Percentiles rank a stretch among this genome's conserved stretches.
Conservation (phyloP, 2,329 filamentous ascomycete species). For the Sphaerostilbella broomeana region DNA sequence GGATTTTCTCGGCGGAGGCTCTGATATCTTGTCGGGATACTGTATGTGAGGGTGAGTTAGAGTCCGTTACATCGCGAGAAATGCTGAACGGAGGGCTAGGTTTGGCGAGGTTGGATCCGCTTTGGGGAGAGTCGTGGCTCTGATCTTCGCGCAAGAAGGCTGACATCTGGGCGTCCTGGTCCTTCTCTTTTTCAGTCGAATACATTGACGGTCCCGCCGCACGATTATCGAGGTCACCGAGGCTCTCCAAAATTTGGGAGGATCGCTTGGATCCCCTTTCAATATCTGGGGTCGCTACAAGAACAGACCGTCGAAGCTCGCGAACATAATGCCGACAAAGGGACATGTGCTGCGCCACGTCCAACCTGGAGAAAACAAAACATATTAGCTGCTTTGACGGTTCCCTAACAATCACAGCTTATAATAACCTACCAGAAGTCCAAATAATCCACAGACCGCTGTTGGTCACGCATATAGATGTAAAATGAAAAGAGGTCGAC, state of each 20-base stretch:
- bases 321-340: conserved; percentile 95
- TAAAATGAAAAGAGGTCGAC: conserved; percentile 99
- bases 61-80: conserved; percentile 60
- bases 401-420: too few relatives aligned
- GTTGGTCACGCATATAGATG: conserved; percentile 99
- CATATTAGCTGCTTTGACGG: too few relatives aligned
- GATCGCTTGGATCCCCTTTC: conserved; percentile 82
- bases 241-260: conserved; percentile 66
- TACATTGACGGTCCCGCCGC: conserved; percentile 57
- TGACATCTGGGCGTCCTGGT: conserved; percentile 84
- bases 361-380: conserved; percentile 61
- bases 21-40: conserved; percentile 86
- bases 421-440: conserved; percentile 77
- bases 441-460: conserved; percentile 93
- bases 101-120: conserved; percentile 38
- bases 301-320: conserved; percentile 84
- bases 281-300: conserved; percentile 86
- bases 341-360: conserved; percentile 98
- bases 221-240: conserved; percentile 59
- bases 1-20: conserved; percentile 91
- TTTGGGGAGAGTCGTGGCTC: conserved; percentile 50
- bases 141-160: conserved; percentile 71
- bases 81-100: conserved; percentile 54
- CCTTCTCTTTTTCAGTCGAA: conserved; percentile 63
- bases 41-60: conserved; percentile 74